Conservation (phyloP, 2,329 filamentous ascomycete genomes). For the Colletotrichum tanaceti region DNA sequence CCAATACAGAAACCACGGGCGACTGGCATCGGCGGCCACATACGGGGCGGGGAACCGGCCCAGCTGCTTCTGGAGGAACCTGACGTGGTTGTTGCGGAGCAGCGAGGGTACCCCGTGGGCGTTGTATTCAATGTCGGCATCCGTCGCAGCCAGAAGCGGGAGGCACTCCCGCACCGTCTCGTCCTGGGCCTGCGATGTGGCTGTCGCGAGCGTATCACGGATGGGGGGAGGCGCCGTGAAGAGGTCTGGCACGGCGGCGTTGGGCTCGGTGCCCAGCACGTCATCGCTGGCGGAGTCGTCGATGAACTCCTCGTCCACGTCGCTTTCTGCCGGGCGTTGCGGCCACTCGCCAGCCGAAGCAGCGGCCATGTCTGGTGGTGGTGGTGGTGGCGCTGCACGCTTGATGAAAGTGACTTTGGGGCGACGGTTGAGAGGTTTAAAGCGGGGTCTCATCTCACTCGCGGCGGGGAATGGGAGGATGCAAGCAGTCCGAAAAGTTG, state of each 20-base stretch:
- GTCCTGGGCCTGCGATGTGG: constrained; percentile 81
- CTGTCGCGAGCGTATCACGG: constrained; percentile 73
- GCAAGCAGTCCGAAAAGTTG: constrained; percentile 12
- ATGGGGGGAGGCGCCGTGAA: constrained; percentile 72
- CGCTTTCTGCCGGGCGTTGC: constrained; percentile 21
- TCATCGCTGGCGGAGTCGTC: constrained; percentile 28
- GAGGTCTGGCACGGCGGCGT: constrained; percentile 61
- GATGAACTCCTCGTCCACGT: constrained; percentile 39
- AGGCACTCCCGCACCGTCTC: constrained; percentile 76
- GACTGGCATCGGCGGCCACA: constrained; percentile 82
- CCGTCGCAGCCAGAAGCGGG: constrained; percentile 71
- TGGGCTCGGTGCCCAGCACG: constrained; percentile 33
- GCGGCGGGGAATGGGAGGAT: constrained; percentile 1
- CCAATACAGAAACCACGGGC: constrained; percentile 98
- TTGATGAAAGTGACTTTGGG: constrained; percentile 49
- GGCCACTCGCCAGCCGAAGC: constrained; percentile 21
- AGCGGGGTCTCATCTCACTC: constrained; percentile 41
- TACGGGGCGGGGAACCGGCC: constrained; percentile 75
- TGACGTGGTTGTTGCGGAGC: constrained; percentile 70
- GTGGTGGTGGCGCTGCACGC: constrained; percentile 28
- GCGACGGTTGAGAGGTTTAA: constrained; percentile 44
- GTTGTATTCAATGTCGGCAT: constrained; percentile 69
- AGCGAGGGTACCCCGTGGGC: constrained; percentile 79
- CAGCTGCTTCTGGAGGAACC: constrained; percentile 71
- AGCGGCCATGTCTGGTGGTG: constrained; percentile 32